Evolutionary conservation across 1,284 basidiomycete genomes (phyloP).

Genomic region (Heterobasidion occidentale): DNA sequence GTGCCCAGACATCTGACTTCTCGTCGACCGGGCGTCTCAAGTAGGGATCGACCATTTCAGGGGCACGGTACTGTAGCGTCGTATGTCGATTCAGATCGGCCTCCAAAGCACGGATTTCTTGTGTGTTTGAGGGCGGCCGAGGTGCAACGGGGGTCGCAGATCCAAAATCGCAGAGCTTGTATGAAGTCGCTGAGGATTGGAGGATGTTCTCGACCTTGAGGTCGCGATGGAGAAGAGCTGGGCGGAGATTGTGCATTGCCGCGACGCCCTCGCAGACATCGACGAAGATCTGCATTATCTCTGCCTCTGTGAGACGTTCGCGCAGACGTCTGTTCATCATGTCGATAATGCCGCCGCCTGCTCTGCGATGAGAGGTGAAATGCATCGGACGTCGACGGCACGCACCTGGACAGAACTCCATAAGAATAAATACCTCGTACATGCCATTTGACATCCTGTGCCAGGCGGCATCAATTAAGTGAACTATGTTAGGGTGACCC

Average conservation of each 20-base stretch:
- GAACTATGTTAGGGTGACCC: constrained; percentile 89
- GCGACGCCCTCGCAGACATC: constrained; percentile 92
- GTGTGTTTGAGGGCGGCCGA: constrained; percentile 63
- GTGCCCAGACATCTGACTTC: constrained; percentile 81
- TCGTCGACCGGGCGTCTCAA: constrained; percentile 80
- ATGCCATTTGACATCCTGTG: constrained; percentile 74
- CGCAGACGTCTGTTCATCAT: constrained; percentile 97
- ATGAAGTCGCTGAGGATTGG: constrained; percentile 66
- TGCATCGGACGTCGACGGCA: constrained; percentile 3
- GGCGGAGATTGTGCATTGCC: constrained; percentile 90
- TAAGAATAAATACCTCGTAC: constrained; percentile 97
- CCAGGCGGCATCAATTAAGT: constrained; percentile 92
- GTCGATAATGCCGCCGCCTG: constrained; percentile 97
- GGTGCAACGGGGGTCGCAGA: constrained; percentile 75
- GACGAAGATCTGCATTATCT: constrained; percentile 97
- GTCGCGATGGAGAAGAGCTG: constrained; percentile 91
- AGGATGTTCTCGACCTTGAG: constrained; percentile 99
- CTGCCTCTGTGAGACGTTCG: constrained; percentile 88
- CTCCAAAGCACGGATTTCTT: constrained; percentile 83
- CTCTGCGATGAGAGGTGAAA: constrained; percentile 7
- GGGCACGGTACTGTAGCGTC: constrained; percentile 92
- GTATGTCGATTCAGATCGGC: constrained; percentile 92
- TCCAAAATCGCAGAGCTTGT: constrained; percentile 98
- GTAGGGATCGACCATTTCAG: constrained; percentile 96
- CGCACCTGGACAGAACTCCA: constrained; percentile 87